Conservation (phyloP, 2,329 filamentous ascomycete species). For the Alternaria tenuissima region DNA sequence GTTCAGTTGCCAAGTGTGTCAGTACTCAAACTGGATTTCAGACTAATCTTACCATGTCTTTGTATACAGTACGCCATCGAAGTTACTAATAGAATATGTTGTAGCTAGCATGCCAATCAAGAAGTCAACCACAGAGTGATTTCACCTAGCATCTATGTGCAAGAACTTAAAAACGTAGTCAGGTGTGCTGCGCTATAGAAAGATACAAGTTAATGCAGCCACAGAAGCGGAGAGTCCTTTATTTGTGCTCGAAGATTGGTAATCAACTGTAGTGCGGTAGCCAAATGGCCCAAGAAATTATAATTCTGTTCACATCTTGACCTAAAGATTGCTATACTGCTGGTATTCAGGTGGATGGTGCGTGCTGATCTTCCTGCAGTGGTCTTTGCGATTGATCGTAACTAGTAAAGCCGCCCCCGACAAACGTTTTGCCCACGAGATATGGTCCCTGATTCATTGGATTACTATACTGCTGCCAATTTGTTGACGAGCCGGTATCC, state of each 20-base stretch:
- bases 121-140: too few relatives aligned
- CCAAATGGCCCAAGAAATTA: background rate
- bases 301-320: background rate
- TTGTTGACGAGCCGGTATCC: background rate
- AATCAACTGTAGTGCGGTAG: background rate
- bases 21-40: too few relatives aligned
- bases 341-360: background rate
- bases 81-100: background rate
- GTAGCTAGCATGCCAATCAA: too few relatives aligned
- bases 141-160: too few relatives aligned
- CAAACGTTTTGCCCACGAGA: background rate
- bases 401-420: background rate
- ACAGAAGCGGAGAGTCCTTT: background rate
- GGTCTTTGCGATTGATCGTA: background rate
- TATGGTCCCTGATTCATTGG: background rate
- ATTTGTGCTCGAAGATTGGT: background rate
- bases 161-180: too few relatives aligned
- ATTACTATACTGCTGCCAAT: background rate
- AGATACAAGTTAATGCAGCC: too few relatives aligned
- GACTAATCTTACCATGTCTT: too few relatives aligned
- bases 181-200: too few relatives aligned
- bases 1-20: constrained; percentile 10
- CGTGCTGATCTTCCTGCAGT: background rate
- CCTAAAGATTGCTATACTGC: background rate
- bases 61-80: background rate